Percentiles rank a stretch among this genome's conserved stretches.
Conservation (phyloP, 176 grass and related monocot species). For the Oryza glaberrima region DNA sequence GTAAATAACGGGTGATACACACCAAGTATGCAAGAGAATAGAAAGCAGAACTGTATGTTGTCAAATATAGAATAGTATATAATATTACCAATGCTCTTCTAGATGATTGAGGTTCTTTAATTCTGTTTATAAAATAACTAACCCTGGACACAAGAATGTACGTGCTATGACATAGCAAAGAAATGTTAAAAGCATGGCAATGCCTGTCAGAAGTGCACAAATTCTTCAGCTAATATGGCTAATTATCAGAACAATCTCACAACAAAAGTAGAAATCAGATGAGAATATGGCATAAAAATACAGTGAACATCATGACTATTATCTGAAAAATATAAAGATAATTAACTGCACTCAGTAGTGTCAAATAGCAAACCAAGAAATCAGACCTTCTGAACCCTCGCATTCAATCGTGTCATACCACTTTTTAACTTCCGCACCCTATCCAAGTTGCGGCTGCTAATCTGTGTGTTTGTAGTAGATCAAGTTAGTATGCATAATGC, state of each 20-base stretch:
- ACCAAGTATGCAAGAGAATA: slow-evolving; percentile 13
- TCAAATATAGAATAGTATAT: slow-evolving; percentile 5
- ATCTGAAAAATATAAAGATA: slow-evolving; percentile 19
- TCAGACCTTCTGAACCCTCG: slow-evolving; percentile 92
- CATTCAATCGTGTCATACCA: slow-evolving; percentile 95
- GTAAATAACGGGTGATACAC: not conserved
- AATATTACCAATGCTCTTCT: not conserved
- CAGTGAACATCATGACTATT: not conserved
- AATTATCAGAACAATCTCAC: slow-evolving; percentile 15
- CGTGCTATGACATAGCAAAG: not conserved
- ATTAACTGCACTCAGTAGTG: not conserved
- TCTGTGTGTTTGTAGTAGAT: slow-evolving; percentile 54
- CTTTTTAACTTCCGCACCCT: slow-evolving; percentile 97
- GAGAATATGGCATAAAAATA: slow-evolving; percentile 17
- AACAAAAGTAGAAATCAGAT: not conserved
- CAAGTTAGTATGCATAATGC: slow-evolving; percentile 29
- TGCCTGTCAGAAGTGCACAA: not conserved
- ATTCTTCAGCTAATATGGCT: slow-evolving; percentile 18
- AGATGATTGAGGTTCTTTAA: not conserved
- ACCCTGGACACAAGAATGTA: not conserved
- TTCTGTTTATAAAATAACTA: slow-evolving; percentile 8
- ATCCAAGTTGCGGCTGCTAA: slow-evolving; percentile 99
- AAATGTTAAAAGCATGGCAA: not conserved
- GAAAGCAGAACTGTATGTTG: not conserved
- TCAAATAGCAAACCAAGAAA: slow-evolving; percentile 23